These are phyloP conservation scores for Aspergillus indologenus DNA, from an alignment of 495 filamentous ascomycete genomes.

Conservation along the genomic window DNA sequence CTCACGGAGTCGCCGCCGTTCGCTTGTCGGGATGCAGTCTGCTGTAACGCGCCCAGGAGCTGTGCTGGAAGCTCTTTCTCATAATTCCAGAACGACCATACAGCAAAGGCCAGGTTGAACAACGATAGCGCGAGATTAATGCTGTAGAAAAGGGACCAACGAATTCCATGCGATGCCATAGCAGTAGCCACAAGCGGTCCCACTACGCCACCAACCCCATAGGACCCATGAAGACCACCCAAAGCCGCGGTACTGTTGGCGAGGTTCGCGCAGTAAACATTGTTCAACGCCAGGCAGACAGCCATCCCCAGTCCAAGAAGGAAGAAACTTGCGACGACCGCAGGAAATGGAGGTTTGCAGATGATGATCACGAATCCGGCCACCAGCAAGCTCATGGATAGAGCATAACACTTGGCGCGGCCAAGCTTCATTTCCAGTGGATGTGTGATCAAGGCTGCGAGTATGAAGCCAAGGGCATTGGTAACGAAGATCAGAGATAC, in stretches of 20 bases:
- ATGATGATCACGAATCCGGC: constrained; percentile 63
- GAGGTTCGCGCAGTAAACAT: constrained; percentile 71
- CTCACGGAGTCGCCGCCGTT: constrained; percentile 12
- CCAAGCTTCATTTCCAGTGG: constrained; percentile 53
- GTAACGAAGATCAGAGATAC: constrained; percentile 79
- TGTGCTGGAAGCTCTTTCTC: constrained; percentile 23
- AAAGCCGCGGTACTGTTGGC: constrained; percentile 60
- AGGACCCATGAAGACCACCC: constrained; percentile 63
- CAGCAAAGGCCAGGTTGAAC: constrained; percentile 45
- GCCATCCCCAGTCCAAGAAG: constrained; percentile 66
- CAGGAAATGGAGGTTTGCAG: constrained; percentile 65
- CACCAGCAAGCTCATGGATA: constrained; percentile 48
- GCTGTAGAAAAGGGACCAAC: constrained; percentile 34
- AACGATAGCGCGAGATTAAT: constrained; percentile 38
- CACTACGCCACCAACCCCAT: constrained; percentile 70
- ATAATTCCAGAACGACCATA: constrained; percentile 53
- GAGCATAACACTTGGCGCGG: constrained; percentile 56
- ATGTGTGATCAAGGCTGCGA: constrained; percentile 61
- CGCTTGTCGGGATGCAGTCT: constrained; percentile 38
- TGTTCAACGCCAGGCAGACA: constrained; percentile 65
- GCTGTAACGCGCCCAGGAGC: neutral
- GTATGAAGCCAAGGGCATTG: constrained; percentile 73
- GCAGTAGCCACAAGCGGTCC: constrained; percentile 70
- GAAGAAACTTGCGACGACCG: constrained; percentile 62
- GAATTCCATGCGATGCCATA: constrained; percentile 37